These are phyloP conservation scores for Raffaelea arxii DNA, from an alignment of 2,329 filamentous ascomycete species.

Conservation along the genomic window DNA sequence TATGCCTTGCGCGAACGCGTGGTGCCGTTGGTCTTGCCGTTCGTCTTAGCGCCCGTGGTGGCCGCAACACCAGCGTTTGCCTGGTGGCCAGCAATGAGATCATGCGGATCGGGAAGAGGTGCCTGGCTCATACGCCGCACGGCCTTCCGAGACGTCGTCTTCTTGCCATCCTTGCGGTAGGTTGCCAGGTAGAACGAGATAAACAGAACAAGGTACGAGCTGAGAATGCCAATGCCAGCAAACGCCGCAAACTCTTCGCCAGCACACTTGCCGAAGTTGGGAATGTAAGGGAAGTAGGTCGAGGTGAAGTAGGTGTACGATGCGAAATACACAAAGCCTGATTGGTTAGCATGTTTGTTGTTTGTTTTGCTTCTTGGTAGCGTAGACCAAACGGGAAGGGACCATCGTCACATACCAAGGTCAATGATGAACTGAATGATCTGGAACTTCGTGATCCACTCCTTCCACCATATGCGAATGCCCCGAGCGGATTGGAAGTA, in stretches of 20 bases:
- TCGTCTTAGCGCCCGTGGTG: constrained; percentile 45
- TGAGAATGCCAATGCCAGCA: constrained; percentile 82
- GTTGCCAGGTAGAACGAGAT: constrained; percentile 98
- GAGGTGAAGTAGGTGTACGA: constrained; percentile 98
- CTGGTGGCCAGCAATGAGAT: constrained; percentile 46
- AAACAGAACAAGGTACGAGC: constrained; percentile 94
- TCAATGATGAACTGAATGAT: constrained; percentile 97
- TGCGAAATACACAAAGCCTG: constrained; percentile 95
- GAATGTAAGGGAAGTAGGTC: constrained; percentile 77
- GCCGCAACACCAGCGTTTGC: constrained; percentile 43
- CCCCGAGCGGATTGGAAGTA: constrained; percentile 98
- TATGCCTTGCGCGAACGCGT: constrained; percentile 65
- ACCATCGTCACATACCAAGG: constrained; percentile 57
- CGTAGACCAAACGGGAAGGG: background rate
- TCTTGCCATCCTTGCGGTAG: constrained; percentile 81
- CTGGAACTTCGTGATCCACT: constrained; percentile 96
- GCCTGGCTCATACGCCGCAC: constrained; percentile 57
- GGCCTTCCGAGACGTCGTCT: constrained; percentile 68
- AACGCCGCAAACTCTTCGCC: constrained; percentile 96
- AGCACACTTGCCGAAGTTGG: constrained; percentile 76
- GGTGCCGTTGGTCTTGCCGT: constrained; percentile 36
- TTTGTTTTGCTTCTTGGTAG: too few relatives aligned
- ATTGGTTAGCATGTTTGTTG: constrained; percentile 1
- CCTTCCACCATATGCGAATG: constrained; percentile 98
- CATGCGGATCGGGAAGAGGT: constrained; percentile 71